phyloP scores from a whole-genome alignment of 2,329 filamentous ascomycete species.

The Cladosporium velox region DNA sequence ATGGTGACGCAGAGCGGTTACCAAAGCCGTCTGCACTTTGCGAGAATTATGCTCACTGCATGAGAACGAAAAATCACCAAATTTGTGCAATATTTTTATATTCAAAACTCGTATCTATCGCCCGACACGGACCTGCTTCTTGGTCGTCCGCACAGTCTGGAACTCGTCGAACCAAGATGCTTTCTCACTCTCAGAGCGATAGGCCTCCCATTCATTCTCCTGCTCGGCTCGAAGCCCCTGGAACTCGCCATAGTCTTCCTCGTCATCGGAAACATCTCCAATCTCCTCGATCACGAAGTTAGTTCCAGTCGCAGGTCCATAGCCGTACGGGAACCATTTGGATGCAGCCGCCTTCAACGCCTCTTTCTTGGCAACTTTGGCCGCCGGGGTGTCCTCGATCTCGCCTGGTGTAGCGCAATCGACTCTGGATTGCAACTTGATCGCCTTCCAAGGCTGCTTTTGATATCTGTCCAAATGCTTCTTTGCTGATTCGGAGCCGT shows the following conservation, averaged over 20 bases:
- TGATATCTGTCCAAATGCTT: slow-evolving; percentile 30
- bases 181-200: slow-evolving; percentile 19
- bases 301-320: slow-evolving; percentile 46
- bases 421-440: background rate
- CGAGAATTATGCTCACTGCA: background rate
- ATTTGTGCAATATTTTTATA: no score
- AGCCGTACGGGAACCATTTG: slow-evolving; percentile 54
- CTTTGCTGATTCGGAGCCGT: slow-evolving; percentile 38
- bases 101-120: background rate
- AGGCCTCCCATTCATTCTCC: slow-evolving; percentile 10
- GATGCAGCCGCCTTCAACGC: slow-evolving; percentile 44
- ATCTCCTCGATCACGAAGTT: slow-evolving; percentile 51
- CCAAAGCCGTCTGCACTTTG: no score
- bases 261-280: slow-evolving; percentile 38
- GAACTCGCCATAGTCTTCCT: slow-evolving; percentile 21
- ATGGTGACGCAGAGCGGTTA: no score
- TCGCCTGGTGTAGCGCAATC: no score
- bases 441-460: background rate
- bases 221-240: slow-evolving; percentile 21
- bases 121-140: slow-evolving; percentile 1
- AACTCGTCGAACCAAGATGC: slow-evolving; percentile 27
- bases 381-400: slow-evolving; percentile 35
- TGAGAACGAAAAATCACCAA: background rate
- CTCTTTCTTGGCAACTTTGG: slow-evolving; percentile 41
- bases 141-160: slow-evolving; percentile 23